phyloP scores from a whole-genome alignment of 2,329 filamentous ascomycete species.

The Aspergillus fischeri region DNA sequence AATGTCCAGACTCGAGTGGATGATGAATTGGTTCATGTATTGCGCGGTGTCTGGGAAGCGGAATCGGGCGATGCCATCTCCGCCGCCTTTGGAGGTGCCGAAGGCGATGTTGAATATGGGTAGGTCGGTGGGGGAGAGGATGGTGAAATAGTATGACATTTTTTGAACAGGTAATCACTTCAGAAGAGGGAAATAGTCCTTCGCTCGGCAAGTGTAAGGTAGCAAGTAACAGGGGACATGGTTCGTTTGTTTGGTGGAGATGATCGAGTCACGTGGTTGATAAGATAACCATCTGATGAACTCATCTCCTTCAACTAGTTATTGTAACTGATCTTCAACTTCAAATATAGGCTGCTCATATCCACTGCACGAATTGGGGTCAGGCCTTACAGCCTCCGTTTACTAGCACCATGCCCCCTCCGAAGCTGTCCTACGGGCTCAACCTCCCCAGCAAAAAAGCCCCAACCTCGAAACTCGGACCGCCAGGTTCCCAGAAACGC shows the following conservation, averaged over 20 bases:
- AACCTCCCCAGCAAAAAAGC: conserved; percentile 38
- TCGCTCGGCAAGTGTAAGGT: background rate
- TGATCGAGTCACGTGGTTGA: conserved; percentile 13
- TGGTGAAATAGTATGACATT: conserved; percentile 99
- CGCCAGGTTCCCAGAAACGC: conserved; percentile 40
- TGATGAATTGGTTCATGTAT: conserved; percentile 95
- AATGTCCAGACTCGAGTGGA: conserved; percentile 89
- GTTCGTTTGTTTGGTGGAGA: background rate
- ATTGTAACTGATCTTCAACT: background rate
- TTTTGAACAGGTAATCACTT: conserved; percentile 17
- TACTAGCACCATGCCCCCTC: conserved; percentile 22
- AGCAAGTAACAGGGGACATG: too few species aligned
- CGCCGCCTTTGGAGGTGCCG: conserved; percentile 91
- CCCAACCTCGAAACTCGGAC: conserved; percentile 21
- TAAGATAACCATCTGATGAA: conserved; percentile 7
- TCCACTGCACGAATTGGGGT: background rate
- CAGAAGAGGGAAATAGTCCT: background rate
- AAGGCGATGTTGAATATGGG: conserved; percentile 97
- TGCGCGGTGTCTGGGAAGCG: conserved; percentile 83
- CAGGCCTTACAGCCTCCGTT: background rate
- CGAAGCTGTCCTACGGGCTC: conserved; percentile 40
- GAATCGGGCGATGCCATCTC: conserved; percentile 86
- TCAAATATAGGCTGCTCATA: background rate
- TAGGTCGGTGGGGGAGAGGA: conserved; percentile 91
- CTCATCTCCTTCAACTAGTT: background rate